Evolutionary conservation across 2,329 filamentous ascomycete genomes (phyloP).

Genomic region (Colletotrichum salicis): DNA sequence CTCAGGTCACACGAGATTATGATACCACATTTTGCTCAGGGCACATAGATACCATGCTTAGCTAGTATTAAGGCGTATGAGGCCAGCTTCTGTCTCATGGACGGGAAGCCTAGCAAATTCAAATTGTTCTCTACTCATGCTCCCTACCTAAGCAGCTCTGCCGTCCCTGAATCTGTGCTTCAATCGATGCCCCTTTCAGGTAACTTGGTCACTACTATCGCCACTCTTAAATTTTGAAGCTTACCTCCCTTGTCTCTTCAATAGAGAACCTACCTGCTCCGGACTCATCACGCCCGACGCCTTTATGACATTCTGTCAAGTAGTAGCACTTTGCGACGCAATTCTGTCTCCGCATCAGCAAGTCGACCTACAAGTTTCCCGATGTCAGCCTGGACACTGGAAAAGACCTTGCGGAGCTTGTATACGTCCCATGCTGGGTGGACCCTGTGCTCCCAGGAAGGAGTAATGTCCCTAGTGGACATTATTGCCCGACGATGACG

Average conservation of each 20-base stretch:
- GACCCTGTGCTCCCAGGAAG: neutral
- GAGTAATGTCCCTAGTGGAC: neutral
- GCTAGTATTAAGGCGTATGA: constrained; percentile 7
- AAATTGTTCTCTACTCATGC: too few species aligned
- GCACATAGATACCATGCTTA: constrained; percentile 26
- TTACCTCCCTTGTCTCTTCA: neutral
- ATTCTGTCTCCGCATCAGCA: neutral
- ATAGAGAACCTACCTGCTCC: neutral
- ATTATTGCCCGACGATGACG: neutral
- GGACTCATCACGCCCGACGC: neutral
- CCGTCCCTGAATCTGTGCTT: neutral
- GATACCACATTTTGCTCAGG: constrained; percentile 32
- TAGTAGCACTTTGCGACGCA: neutral
- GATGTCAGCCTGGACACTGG: neutral
- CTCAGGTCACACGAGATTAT: constrained; percentile 22
- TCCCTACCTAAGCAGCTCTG: too few species aligned
- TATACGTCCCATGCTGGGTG: neutral
- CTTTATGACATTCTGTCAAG: neutral
- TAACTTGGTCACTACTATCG: neutral
- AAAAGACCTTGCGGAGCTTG: constrained; percentile 8
- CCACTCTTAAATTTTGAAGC: neutral
- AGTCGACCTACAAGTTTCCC: neutral
- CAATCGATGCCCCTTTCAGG: neutral
- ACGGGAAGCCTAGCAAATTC: neutral
- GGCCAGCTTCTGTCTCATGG: neutral